A percentile compares a stretch with the other conserved stretches of the same genome.
These are phyloP conservation scores for Lactarius akahatsu DNA, from an alignment of 768 basidiomycete species.

Conservation along the genomic window DNA sequence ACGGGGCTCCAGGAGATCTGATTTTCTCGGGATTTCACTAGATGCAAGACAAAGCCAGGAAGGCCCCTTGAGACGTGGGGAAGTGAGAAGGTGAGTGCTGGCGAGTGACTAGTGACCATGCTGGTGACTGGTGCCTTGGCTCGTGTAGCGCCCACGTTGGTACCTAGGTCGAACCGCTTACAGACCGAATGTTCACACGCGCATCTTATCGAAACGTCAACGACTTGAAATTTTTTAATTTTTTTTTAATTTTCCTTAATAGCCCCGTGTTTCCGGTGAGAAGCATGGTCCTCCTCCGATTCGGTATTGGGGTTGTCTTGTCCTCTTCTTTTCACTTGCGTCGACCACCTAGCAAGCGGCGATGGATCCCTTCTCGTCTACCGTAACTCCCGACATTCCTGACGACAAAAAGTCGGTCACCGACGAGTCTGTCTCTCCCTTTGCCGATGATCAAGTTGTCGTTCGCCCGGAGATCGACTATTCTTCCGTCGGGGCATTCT, in stretches of 20 bases:
- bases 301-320: not conserved
- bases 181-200: constrained; percentile 3
- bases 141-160: too few relatives aligned
- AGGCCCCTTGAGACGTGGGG: not conserved
- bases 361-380: constrained; percentile 5
- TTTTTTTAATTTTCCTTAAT: not conserved
- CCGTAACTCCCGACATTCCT: not conserved
- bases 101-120: not conserved
- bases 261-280: too few relatives aligned
- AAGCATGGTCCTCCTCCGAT: constrained; percentile 5
- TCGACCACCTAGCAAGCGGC: not conserved
- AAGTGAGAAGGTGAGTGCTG: not conserved
- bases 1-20: not conserved
- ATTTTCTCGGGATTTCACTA: not conserved
- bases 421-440: not conserved
- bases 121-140: too few relatives aligned
- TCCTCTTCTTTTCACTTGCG: not conserved
- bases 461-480: constrained; percentile 64
- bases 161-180: not conserved
- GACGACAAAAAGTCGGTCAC: constrained; percentile 5
- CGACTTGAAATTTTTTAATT: not conserved
- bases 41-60: not conserved
- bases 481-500: constrained; percentile 56
- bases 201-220: constrained; percentile 7
- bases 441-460: not conserved